phyloP scores from a whole-genome alignment of 495 filamentous ascomycete genomes.

The Elasticomyces elasticus region DNA sequence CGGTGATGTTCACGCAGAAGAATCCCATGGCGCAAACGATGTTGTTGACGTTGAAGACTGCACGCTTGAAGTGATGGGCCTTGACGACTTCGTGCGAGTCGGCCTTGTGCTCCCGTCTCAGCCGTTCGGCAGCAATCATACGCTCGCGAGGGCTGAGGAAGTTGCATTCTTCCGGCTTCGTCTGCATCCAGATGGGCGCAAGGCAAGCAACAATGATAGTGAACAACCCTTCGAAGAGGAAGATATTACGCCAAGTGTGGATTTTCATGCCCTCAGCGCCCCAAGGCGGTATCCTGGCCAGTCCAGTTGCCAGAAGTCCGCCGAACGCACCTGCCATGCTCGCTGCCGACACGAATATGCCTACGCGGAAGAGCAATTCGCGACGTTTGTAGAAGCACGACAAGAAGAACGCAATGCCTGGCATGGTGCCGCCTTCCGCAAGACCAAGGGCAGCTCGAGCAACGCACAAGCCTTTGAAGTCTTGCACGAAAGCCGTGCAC shows the following conservation, averaged over 20 bases:
- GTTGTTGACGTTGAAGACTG: constrained; percentile 27
- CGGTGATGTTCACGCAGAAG: constrained; percentile 27
- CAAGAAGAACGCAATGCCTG: no score
- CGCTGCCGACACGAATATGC: constrained; percentile 51
- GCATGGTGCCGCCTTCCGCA: constrained; percentile 50
- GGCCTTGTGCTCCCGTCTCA: background rate
- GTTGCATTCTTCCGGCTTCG: background rate
- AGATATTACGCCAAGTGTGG: constrained; percentile 24
- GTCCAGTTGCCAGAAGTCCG: constrained; percentile 49
- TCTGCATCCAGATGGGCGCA: background rate
- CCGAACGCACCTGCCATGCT: constrained; percentile 58
- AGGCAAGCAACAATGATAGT: constrained; percentile 18
- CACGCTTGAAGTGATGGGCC: constrained; percentile 16
- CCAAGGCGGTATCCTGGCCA: constrained; percentile 18
- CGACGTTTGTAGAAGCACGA: constrained; percentile 50
- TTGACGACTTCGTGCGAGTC: constrained; percentile 20
- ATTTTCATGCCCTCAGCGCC: constrained; percentile 15
- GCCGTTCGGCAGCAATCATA: background rate
- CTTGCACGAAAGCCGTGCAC: constrained; percentile 37
- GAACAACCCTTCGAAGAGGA: constrained; percentile 26
- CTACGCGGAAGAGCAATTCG: constrained; percentile 48
- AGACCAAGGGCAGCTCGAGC: constrained; percentile 44
- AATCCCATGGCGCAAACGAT: constrained; percentile 23
- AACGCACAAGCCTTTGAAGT: constrained; percentile 33
- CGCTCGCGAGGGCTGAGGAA: constrained; percentile 1